Percentiles rank a stretch among this genome's conserved stretches.
phyloP scores from a whole-genome alignment of 106 monocot species.

The Allium sativum region DNA sequence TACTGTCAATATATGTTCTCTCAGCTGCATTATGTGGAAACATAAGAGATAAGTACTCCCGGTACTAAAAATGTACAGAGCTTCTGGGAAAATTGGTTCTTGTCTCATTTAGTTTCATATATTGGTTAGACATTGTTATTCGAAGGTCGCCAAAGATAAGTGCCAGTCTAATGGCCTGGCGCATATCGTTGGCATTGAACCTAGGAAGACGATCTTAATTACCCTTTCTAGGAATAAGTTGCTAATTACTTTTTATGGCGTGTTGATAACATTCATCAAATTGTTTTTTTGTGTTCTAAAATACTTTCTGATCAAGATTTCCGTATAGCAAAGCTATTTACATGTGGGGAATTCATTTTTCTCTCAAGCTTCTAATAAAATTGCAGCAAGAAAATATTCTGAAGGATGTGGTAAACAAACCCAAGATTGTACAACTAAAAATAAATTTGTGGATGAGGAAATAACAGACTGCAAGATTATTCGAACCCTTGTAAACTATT shows the following conservation, averaged over 20 bases:
- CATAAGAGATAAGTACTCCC: too few relatives aligned
- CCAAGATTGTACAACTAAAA: slow-evolving; percentile 12
- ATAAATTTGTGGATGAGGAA: slow-evolving; percentile 35
- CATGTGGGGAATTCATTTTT: slow-evolving; percentile 38
- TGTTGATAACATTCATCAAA: neutral
- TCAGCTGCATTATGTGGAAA: too few relatives aligned
- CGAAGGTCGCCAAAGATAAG: too few relatives aligned
- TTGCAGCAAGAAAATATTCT: slow-evolving; percentile 6
- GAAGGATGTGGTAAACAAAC: slow-evolving; percentile 26
- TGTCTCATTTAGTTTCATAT: too few relatives aligned
- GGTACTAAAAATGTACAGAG: too few relatives aligned
- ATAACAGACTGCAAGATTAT: slow-evolving; percentile 59
- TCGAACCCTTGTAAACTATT: slow-evolving; percentile 49
- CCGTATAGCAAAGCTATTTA: slow-evolving; percentile 22
- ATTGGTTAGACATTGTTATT: too few relatives aligned
- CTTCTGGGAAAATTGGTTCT: too few relatives aligned
- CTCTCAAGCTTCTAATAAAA: slow-evolving; percentile 50
- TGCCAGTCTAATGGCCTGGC: neutral
- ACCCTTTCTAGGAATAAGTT: neutral
- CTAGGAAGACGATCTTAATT: too few relatives aligned
- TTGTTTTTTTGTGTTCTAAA: neutral
- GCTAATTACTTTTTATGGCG: neutral
- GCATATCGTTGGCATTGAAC: too few relatives aligned
- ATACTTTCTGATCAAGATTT: neutral
- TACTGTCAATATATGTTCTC: too few relatives aligned